Base-by-base conservation (phyloP, 345 rosid species). In the Streptanthus diversifolius region DNA sequence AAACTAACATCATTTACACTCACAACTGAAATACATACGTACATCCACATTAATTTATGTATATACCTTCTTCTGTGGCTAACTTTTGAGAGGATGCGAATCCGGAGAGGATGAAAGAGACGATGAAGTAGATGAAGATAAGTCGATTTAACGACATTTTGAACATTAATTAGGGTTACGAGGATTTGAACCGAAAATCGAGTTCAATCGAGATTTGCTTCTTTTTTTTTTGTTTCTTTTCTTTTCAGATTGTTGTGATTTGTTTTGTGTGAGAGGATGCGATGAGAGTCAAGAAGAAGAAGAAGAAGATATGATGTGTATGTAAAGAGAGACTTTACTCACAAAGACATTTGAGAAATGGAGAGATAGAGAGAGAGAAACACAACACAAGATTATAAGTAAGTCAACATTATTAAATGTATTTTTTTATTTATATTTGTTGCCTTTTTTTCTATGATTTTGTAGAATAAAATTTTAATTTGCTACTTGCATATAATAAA, bases 11-110 rank as follows among this genome's bases (percentile, higher is more conserved):
- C 30, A 43, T 14, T 74, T 13, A 12, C 25, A 6, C 47, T 3
- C 30, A 53, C 4, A 32, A 62, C 1, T 18, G 45, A 39, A 52
- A 36, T 27, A 29, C 30, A 7, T 19, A 55, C 27, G 15, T 36
- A 44, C 58, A 17, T 15, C 1, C 25, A 14, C 44, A 6, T 12
- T 29, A 0, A 33, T 0, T 29, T 15, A 17, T 19, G 12, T 11
- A 8, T 13, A 51, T 52, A 76, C 88, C 82, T 82, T 84, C 88
- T 21, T 74, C 71, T 29, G 9, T 33, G 13, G 80, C 73, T 53
- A 79, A 30, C 13, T 45, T 79, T 52, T 71, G 63, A 37, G 80
- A 84, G 43, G 48, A 74, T 40, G 55, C 51, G 55, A 35, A 74
- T 32, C 47, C 68, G 63, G 37, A 70, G 55, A 57, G 3, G 17